phyloP scores from a whole-genome alignment of 148 eudicot genomes.

The Nepenthes gracilis region DNA sequence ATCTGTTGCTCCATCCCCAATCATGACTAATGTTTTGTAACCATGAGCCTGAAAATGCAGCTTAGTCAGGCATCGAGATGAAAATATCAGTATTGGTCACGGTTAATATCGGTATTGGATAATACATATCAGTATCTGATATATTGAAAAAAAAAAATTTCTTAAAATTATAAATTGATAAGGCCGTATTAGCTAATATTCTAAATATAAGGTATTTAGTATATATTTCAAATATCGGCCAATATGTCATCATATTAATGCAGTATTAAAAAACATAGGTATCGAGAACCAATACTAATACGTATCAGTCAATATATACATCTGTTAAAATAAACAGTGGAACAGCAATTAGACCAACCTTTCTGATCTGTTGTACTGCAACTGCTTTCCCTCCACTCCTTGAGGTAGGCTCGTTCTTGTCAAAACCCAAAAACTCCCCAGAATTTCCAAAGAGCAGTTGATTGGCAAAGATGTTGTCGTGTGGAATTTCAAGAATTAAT shows the following conservation, averaged over 20 bases:
- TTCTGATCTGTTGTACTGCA: slow-evolving; percentile 77
- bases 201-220: no score
- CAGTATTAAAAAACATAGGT: no score
- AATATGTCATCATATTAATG: no score
- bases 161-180: no score
- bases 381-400: slow-evolving; percentile 92
- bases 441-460: slow-evolving; percentile 55
- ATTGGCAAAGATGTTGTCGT: slow-evolving; percentile 76
- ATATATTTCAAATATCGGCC: no score
- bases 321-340: no score
- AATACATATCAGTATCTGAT: no score
- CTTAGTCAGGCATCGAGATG: not conserved
- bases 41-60: slow-evolving; percentile 46
- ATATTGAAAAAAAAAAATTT: no score
- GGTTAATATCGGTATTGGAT: no score
- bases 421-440: slow-evolving; percentile 77
- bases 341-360: slow-evolving; percentile 33
- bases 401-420: slow-evolving; percentile 83
- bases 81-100: not conserved
- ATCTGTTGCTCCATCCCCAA: slow-evolving; percentile 99
- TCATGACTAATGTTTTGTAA: slow-evolving; percentile 74
- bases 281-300: no score
- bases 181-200: no score
- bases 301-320: no score
- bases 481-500: slow-evolving; percentile 69